Evolutionary conservation across 441 rosid genomes (phyloP), one percentile per base, ranked within the genome.

Genomic region (Gossypium trilobum): DNA sequence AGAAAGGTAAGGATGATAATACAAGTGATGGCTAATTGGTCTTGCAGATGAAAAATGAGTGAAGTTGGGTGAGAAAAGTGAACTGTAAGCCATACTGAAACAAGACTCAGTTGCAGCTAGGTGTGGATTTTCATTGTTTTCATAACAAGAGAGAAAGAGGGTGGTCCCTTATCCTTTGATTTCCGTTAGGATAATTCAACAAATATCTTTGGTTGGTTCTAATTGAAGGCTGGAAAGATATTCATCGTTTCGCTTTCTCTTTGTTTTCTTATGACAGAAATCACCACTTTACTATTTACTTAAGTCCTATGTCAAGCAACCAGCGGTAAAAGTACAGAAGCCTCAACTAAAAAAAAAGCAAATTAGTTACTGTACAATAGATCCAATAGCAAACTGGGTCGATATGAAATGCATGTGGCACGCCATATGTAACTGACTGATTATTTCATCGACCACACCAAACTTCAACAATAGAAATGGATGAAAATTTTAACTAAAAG

Each of bases 41-140:
- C 36, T 70, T 51, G 76, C 17, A 27, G 64, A 73, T 72, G 79
- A 65, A 65, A 54, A 62, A 22, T 78, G 31, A 17, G 71, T 61
- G 74, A 82, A 68, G 74, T 75, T 83, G 19, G 77, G 67, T 14
- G 91, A 79, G 62, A 77, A 75, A 56, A 79, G 68, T 19, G 81
- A 71, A 42, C 70, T 64, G 74, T 73, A 61, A 74, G 88, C 86
- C 93, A 84, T 85, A 52, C 16, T 62, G 70, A 42, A 71, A 58
- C 10, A 61, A 25, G 52, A 48, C 17, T 46, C 67, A 23, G 59
- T 27, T 67, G 57, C 73, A 51, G 61, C 29, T 69, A 33, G 27
- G 19, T 59, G 46, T 25, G 2, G 33, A 71, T 16, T 39, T 36
- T 31, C 54, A 39, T 33, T 25, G 75, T 67, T 13, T 19, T 10